Evolutionary conservation across 768 basidiomycete genomes (phyloP), one percentile per base, ranked within the genome.

Genomic region (Lentinula edodes): DNA sequence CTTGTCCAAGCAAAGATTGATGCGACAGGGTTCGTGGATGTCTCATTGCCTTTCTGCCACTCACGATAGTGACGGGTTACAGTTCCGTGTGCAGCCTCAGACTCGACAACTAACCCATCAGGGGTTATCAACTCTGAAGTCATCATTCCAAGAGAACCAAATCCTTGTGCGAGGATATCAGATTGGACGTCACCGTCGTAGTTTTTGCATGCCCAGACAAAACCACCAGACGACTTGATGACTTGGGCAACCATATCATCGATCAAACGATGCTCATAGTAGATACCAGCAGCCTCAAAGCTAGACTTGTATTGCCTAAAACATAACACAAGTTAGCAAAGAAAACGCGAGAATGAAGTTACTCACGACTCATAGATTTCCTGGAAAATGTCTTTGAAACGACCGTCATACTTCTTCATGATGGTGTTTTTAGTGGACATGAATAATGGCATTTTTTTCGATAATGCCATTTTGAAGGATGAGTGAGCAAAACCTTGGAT

Each of bases 361-460:
- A 63, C 18, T 28, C 8, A 84, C 80, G 78, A 68, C 6, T 96
- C 92, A 73, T 93, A 99, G 68, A 98, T 88, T 69, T 97, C 94
- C 74, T 98, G 88, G 88, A 99, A 97, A 71, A 96, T 95, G 69
- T 99, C 97, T 81, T 99, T 99, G 86, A 98, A 99, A 35, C 95
- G 86, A 48, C 97, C 97, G 70, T 98, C 97, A 73, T 99, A 99
- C 72, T 89, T 95, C 80, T 99, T 96, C 71, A 96, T 70, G 75
- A 96, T 95, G 23, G 93, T 96, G 77, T 96, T 98, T 80, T 99
- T 98, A 45, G 96, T 98, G 10, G 93, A 95, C 91, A 98, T 86
- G 82, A 95, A 98, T 86, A 92, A 72, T 45, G 87, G 83, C 82
- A 91, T 85, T 72, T 87, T 88, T 80, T 92, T 91, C 2, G 79